Evolutionary conservation across 306 rosid species (phyloP), one percentile per base, ranked within the genome.

Genomic region (Sesbania bispinosa): DNA sequence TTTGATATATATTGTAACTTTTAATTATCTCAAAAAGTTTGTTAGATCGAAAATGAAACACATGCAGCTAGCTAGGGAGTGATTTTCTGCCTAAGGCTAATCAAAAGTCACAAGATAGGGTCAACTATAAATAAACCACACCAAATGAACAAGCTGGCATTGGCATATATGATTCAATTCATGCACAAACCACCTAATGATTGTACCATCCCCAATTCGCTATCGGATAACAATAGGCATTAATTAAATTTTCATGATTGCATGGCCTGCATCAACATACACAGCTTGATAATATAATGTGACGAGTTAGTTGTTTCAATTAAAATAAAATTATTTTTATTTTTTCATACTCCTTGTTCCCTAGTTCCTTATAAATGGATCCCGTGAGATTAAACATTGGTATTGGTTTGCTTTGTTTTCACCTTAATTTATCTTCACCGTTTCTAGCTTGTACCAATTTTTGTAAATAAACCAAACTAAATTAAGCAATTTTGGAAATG

Each of bases 131-230:
- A 73, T 66, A 65, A 79, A 30, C 1, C 60, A 73, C 61, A 67
- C 67, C 79, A 66, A 66, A 58, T 58, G 71, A 58, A 73, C 52
- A 42, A 79, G 79, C 76, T 79, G 83, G 71, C 83, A 60, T 58
- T 79, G 83, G 71, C 83, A 60, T 58, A 10, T 20, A 74, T 36
- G 16, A 53, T 42, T 27, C 24, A 32, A 62, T 51, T 58, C 76
- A 73, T 59, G 71, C 64, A 66, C 78, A 53, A 74, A 70, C 63
- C 79, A 79, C 75, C 83, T 57, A 79, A 79, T 79, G 59, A 73
- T 19, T 30, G 58, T 55, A 58, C 74, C 62, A 74, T 64, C 54
- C 45, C 63, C 27, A 55, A 19, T 57, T 69, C 46, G 30, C 20
- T 62, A 62, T 45, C 77, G 27, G 81, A 67, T 79, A 67, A 67